These are phyloP conservation scores for Fusarium liriodendri DNA, from an alignment of 2,329 filamentous ascomycete species.

Conservation along the genomic window DNA sequence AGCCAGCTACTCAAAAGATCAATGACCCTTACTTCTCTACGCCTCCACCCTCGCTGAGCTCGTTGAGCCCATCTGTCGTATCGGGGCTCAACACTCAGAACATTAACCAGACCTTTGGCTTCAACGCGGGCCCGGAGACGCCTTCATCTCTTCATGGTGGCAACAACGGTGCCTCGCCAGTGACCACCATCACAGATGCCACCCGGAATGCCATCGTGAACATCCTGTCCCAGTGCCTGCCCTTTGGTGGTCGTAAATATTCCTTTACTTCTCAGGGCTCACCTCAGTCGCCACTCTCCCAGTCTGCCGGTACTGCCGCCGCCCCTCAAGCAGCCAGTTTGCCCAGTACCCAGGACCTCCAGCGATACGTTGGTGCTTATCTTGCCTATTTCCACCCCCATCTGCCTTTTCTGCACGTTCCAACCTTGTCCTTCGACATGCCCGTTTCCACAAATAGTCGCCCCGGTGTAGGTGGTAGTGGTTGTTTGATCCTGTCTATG, in stretches of 20 bases:
- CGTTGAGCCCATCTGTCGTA: conserved; percentile 78
- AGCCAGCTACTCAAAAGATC: conserved; percentile 76
- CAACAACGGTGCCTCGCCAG: conserved; percentile 66
- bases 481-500: conserved; percentile 86
- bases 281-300: conserved; percentile 64
- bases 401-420: conserved; percentile 91
- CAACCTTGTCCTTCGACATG: conserved; percentile 90
- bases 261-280: conserved; percentile 68
- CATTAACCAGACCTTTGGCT: conserved; percentile 74
- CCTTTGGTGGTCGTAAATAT: conserved; percentile 72
- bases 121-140: conserved; percentile 75
- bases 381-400: conserved; percentile 94
- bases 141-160: conserved; percentile 78
- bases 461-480: conserved; percentile 77
- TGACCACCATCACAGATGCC: conserved; percentile 73
- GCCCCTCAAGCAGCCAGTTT: conserved; percentile 68
- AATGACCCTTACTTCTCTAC: conserved; percentile 84
- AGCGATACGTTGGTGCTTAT: conserved; percentile 91
- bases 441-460: conserved; percentile 74
- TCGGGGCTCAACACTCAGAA: conserved; percentile 71
- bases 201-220: conserved; percentile 71
- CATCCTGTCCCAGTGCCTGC: conserved; percentile 67
- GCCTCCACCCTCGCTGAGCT: conserved; percentile 78
- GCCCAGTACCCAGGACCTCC: conserved; percentile 86
- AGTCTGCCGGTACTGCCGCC: conserved; percentile 60